phyloP scores from a whole-genome alignment of 768 basidiomycete species.

The Lactarius sanguifluus region DNA sequence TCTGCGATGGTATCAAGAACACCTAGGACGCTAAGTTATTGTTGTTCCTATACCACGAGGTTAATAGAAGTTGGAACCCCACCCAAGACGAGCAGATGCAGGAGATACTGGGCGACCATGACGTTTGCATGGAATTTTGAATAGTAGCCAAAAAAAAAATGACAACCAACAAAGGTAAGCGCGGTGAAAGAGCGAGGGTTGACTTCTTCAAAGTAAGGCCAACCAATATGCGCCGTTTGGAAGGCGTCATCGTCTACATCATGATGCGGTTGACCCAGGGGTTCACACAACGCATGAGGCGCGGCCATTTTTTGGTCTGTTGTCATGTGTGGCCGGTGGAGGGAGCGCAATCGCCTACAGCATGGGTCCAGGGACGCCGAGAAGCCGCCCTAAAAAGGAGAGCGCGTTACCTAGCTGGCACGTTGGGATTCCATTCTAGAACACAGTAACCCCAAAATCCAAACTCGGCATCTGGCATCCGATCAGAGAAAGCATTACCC shows the following conservation, averaged over 20 bases:
- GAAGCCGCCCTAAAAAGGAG: neutral
- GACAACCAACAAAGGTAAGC: neutral
- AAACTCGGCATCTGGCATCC: neutral
- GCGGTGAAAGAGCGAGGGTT: neutral
- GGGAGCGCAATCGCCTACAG: no score
- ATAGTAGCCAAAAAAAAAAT: neutral
- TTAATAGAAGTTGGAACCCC: neutral
- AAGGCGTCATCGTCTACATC: neutral
- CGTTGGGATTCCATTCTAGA: neutral
- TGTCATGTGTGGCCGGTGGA: neutral
- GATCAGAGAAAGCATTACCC: conserved; percentile 4
- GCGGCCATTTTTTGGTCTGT: neutral
- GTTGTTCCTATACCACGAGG: neutral
- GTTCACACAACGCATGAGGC: neutral
- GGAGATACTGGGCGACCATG: neutral
- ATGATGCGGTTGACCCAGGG: neutral
- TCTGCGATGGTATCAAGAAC: neutral
- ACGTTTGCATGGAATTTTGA: neutral
- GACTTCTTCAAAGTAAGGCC: neutral
- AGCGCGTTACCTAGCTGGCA: neutral
- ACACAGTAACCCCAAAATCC: neutral
- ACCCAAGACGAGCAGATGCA: neutral
- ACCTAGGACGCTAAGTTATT: neutral
- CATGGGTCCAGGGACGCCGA: no score
- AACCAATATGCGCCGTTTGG: neutral